Base-by-base conservation (phyloP, 306 rosid species). In the Rubus parviflorus region DNA sequence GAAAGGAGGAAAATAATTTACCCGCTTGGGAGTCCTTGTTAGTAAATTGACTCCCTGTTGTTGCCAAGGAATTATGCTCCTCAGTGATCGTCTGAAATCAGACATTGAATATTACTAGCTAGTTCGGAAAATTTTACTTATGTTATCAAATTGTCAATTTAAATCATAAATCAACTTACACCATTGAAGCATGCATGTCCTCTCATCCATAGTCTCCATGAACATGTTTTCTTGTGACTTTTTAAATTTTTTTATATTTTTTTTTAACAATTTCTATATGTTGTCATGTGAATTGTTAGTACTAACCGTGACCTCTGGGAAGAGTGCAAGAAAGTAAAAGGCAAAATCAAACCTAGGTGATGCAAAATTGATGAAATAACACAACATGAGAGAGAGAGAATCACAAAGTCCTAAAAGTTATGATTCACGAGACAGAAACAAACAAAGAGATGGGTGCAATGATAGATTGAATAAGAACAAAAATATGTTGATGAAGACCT, bases 21-120 rank as follows among this genome's bases (percentile, higher is more conserved):
- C 77, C 43, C n/a, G 41, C 8, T 74, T 60, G 4, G 7, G n/a
- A 46, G 40, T 43, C 69, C 15, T 10, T 2, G 57, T 6, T 74
- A 23, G 12, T 48, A 73, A 17, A 25, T 25, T 38, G 25, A 15
- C 45, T 23, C 23, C 43, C 15, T 15, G 17, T 2, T 45, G 20
- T 1, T 4, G 23, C 49, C 57, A 4, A 23, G 45, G 12, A 16
- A 45, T 37, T 37, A 37, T 8, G 43, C n/a, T 74, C 45, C 69
- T 74, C 14, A 74, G 57, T 25, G 41, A 38, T 60, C 77, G 49
- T 74, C 77, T 74, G 77, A 57, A 45, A 43, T 58, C 12, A 58
- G 16, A 72, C 15, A 65, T 66, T 3, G 68, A 15, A n/a, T 8
- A 13, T 11, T 22, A 22, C 7, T 22, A 3, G 15, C 7, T 22